These are phyloP conservation scores for Claviceps sp. DNA, from an alignment of 2,329 filamentous ascomycete genomes.

Conservation along the genomic window DNA sequence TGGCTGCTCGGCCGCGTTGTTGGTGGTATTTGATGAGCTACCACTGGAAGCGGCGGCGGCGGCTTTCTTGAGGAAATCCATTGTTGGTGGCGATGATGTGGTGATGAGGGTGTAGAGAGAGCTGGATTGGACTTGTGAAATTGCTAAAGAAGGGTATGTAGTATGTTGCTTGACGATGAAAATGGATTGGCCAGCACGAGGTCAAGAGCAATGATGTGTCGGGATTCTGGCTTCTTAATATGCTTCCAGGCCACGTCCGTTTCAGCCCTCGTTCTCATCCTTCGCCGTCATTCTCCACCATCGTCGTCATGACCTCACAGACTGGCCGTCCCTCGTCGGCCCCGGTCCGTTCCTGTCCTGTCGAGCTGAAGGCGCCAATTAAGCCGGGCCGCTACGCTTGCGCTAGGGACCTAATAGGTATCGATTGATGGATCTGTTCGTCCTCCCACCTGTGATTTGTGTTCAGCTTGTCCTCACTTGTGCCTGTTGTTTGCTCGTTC, in stretches of 20 bases:
- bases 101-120: background rate
- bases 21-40: background rate
- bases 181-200: background rate
- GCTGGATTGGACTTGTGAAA: background rate
- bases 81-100: background rate
- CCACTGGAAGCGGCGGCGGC: slow-evolving; percentile 8
- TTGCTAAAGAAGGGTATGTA: background rate
- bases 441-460: background rate
- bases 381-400: background rate
- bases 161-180: background rate
- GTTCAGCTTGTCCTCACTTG: background rate
- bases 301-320: background rate
- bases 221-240: background rate
- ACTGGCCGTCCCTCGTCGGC: background rate
- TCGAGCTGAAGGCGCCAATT: background rate
- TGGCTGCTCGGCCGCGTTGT: slow-evolving; percentile 1
- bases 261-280: background rate
- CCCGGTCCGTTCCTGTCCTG: background rate
- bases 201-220: background rate
- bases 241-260: background rate
- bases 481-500: background rate
- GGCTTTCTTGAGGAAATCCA: slow-evolving; percentile 28
- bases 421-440: background rate
- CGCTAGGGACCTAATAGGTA: background rate
- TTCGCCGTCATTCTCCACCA: background rate